Evolutionary conservation across 306 rosid genomes (phyloP), one percentile per base, ranked within the genome.

Genomic region (Cucumis cinereus): DNA sequence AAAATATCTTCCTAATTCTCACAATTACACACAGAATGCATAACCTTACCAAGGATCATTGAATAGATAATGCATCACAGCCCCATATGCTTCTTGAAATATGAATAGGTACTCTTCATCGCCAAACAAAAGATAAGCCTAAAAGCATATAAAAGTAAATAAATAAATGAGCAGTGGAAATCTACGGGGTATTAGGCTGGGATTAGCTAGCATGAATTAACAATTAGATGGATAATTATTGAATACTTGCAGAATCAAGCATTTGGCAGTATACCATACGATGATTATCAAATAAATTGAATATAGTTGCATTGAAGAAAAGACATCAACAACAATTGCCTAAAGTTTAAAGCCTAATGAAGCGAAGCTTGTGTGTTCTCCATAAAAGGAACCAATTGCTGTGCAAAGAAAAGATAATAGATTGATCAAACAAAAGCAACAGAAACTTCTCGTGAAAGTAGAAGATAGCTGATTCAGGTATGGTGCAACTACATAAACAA

Each of bases 11-110:
- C 73, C 73, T 60, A 78, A 74, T 77, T 70, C 73, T 69, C 79
- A 74, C 24, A 83, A 75, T 79, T 82, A 81, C 79, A 81, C 38
- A 75, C 76, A 79, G 61, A 61, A 77, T 84, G 83, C 77, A 80
- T 78, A 82, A 81, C 85, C 83, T 80, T 91, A 93, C 98, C 98
- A 93, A 79, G 98, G 98, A 50, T 93, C 98, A 23, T 91, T 91
- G 82, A 85, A 87, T 76, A 93, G 96, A 84, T 91, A 85, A 67
- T 82, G 96, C 97, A 93, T 93, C 40, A 83, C 98, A 72, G 98
- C 97, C n/a, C 92, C 87, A 82, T 91, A 93, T 80, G 98, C 98
- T 90, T 91, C 98, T 85, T 90, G 94, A 81, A 93, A 93, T 82
- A 93, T 90, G 87, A 88, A 90, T 79, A 93, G 81, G 91, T 91